phyloP scores from a whole-genome alignment of 2,329 filamentous ascomycete species.

The Penicillium sp. region DNA sequence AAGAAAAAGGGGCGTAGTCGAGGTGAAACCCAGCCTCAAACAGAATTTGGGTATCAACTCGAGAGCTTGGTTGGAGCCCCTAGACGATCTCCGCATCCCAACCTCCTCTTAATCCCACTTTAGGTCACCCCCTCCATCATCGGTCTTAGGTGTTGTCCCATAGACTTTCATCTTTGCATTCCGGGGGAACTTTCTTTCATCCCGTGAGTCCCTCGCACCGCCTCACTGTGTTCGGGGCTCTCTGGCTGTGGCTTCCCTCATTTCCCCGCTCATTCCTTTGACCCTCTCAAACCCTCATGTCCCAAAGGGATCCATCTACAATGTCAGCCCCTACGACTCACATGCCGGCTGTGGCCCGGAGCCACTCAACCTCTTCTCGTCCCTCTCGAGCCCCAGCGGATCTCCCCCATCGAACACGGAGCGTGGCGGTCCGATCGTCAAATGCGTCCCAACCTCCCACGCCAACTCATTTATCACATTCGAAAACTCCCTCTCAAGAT shows the following conservation, averaged over 20 bases:
- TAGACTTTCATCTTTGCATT: slow-evolving; percentile 3
- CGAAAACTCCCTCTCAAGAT: slow-evolving; percentile 45
- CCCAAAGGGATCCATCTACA: slow-evolving; percentile 16
- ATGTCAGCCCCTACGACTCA: slow-evolving; percentile 50
- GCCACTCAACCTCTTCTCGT: slow-evolving; percentile 50
- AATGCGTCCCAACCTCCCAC: slow-evolving; percentile 38
- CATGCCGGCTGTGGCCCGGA: slow-evolving; percentile 50
- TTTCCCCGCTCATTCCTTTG: slow-evolving; percentile 15
- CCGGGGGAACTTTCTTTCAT: not conserved
- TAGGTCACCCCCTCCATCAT: not conserved
- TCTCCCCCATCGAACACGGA: slow-evolving; percentile 48
- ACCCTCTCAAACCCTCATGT: slow-evolving; percentile 11
- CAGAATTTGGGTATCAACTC: slow-evolving; percentile 14
- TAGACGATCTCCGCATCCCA: slow-evolving; percentile 10
- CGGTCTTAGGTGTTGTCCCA: not conserved
- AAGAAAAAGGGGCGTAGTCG: not conserved
- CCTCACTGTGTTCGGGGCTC: slow-evolving; percentile 5
- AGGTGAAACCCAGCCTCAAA: slow-evolving; percentile 9
- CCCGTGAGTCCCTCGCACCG: slow-evolving; percentile 8
- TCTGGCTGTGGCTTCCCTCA: slow-evolving; percentile 13
- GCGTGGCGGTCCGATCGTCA: slow-evolving; percentile 44
- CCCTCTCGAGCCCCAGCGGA: slow-evolving; percentile 44
- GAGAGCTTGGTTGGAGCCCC: slow-evolving; percentile 7
- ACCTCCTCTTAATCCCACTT: slow-evolving; percentile 12
- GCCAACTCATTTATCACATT: slow-evolving; percentile 32